Evolutionary conservation across 2,329 filamentous ascomycete genomes (phyloP).

Genomic region (Rhynchosporium secalis): DNA sequence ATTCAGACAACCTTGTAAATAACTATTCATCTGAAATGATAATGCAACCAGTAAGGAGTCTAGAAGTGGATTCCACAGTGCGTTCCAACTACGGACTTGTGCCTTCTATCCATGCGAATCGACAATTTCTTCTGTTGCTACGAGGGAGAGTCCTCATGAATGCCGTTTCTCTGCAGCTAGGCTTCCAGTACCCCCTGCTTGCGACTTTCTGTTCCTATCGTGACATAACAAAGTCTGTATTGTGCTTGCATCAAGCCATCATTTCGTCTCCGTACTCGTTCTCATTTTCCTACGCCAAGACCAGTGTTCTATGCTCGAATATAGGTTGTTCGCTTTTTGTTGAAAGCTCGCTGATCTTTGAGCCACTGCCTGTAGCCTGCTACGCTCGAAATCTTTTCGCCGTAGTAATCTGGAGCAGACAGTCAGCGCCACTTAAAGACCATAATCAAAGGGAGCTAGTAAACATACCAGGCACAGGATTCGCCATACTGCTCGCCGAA

Average conservation of each 20-base stretch:
- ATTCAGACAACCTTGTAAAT: no score
- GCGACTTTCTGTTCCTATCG: conserved; percentile 18
- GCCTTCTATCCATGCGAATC: background rate
- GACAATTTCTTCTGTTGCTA: conserved; percentile 22
- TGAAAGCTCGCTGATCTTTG: conserved; percentile 96
- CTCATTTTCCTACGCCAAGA: background rate
- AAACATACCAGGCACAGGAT: conserved; percentile 61
- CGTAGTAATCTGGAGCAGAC: conserved; percentile 73
- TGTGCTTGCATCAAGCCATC: conserved; percentile 16
- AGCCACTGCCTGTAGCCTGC: conserved; percentile 91
- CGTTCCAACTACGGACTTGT: conserved; percentile 1
- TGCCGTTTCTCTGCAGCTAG: conserved; percentile 22
- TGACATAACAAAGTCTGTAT: conserved; percentile 18
- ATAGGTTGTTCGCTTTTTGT: conserved; percentile 66
- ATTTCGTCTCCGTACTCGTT: background rate
- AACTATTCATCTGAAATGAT: no score
- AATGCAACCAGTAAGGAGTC: background rate
- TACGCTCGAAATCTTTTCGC: conserved; percentile 95
- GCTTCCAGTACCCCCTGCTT: conserved; percentile 11
- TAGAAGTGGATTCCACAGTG: conserved; percentile 7
- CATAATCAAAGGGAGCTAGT: background rate
- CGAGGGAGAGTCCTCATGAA: conserved; percentile 31
- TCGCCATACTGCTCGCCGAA: conserved; percentile 81
- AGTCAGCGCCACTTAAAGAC: conserved; percentile 56
- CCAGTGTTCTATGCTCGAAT: conserved; percentile 24